Evolutionary conservation across 257 asterid genomes (phyloP).

Genomic region (Prunella vulgaris): DNA sequence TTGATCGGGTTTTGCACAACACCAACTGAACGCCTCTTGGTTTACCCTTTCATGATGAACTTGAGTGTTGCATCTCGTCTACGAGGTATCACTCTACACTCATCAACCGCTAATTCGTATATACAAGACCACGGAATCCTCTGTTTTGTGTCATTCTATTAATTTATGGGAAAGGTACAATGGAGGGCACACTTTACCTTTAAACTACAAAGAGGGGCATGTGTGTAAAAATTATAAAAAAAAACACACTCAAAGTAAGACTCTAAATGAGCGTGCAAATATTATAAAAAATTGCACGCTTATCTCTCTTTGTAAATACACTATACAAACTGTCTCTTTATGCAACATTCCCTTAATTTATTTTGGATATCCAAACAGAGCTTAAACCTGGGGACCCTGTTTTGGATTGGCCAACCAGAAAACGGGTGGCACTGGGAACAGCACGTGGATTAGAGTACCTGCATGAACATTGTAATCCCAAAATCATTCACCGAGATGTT

Average conservation of each 20-base stretch:
- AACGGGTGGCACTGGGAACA: conserved; percentile 82
- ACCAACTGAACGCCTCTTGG: conserved; percentile 83
- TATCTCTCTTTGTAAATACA: no score
- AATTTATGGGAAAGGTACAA: no score
- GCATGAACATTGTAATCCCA: conserved; percentile 94
- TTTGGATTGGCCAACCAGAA: conserved; percentile 81
- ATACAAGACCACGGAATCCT: no score
- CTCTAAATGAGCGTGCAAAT: no score
- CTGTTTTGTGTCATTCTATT: no score
- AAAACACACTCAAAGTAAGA: no score
- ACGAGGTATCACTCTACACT: conserved; percentile 54
- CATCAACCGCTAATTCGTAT: no score
- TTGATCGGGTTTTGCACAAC: conserved; percentile 94
- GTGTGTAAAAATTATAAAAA: no score
- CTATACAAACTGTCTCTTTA: neutral
- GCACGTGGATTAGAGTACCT: conserved; percentile 94
- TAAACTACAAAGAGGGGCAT: no score
- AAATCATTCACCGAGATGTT: conserved; percentile 92
- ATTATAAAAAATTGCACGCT: no score
- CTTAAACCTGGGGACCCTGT: conserved; percentile 79
- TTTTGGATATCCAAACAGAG: conserved; percentile 46
- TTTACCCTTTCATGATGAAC: conserved; percentile 93
- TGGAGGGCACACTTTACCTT: no score
- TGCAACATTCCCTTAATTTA: neutral
- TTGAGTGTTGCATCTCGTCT: conserved; percentile 89